A percentile compares a stretch with the other conserved stretches of the same genome.
These are phyloP conservation scores for Rhizopus sp. DNA, from an alignment of 371 early-diverging fungal species.

Conservation along the genomic window DNA sequence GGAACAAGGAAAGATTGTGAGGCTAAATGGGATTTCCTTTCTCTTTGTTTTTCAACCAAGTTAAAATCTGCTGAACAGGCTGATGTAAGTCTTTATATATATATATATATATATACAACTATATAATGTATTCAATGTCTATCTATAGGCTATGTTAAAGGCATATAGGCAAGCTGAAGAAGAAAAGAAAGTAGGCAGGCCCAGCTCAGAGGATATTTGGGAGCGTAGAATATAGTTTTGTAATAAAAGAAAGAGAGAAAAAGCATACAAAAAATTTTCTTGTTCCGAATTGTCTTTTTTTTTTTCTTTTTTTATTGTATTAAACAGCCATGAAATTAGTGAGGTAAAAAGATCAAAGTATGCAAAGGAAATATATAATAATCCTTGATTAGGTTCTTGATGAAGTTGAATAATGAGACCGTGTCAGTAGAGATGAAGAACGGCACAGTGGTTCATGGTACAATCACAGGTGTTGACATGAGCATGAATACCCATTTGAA, in stretches of 20 bases:
- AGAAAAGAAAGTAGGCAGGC: slow-evolving; percentile 18
- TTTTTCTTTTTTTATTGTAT: too few relatives aligned
- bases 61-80: slow-evolving; percentile 40
- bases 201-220: slow-evolving; percentile 50
- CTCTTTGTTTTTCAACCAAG: slow-evolving; percentile 43
- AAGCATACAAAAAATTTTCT: neutral
- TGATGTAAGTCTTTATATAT: slow-evolving; percentile 31
- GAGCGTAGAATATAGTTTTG: slow-evolving; percentile 23
- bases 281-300: too few relatives aligned
- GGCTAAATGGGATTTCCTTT: slow-evolving; percentile 44
- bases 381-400: slow-evolving; percentile 76
- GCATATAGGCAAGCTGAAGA: slow-evolving; percentile 29
- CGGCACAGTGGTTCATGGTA: slow-evolving; percentile 95
- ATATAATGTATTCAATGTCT: neutral
- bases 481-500: slow-evolving; percentile 99
- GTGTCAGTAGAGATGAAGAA: slow-evolving; percentile 97
- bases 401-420: slow-evolving; percentile 94
- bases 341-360: neutral
- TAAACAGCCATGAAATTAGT: neutral
- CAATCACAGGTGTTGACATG: slow-evolving; percentile 96
- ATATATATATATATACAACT: neutral
- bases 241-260: neutral
- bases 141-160: slow-evolving; percentile 37
- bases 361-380: neutral
- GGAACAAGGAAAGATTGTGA: slow-evolving; percentile 49